Evolutionary conservation across 2,329 filamentous ascomycete species (phyloP).

Genomic region (Beauveria brongniartii): DNA sequence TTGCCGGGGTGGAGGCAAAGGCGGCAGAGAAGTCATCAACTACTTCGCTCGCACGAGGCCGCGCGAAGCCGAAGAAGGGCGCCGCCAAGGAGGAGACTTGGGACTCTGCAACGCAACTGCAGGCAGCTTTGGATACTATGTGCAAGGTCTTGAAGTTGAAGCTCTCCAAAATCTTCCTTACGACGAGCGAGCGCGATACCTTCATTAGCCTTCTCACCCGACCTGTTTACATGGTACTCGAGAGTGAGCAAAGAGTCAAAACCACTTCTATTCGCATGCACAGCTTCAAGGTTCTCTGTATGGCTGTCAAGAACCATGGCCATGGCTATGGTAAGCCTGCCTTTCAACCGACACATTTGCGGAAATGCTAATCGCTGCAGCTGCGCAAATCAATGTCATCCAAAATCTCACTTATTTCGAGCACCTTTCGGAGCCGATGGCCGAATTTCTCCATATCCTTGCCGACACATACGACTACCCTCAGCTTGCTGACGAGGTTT

Average conservation of each 20-base stretch:
- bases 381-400: constrained; percentile 94
- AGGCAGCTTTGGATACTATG: constrained; percentile 86
- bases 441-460: constrained; percentile 92
- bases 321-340: constrained; percentile 73
- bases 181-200: constrained; percentile 91
- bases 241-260: constrained; percentile 90
- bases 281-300: constrained; percentile 91
- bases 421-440: constrained; percentile 98
- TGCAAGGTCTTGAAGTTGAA: constrained; percentile 92
- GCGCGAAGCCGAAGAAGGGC: constrained; percentile 72
- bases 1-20: constrained; percentile 89
- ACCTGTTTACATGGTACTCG: constrained; percentile 86
- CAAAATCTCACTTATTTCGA: constrained; percentile 98
- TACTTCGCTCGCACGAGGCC: constrained; percentile 59
- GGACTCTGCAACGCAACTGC: constrained; percentile 84
- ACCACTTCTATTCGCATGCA: constrained; percentile 87
- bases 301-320: constrained; percentile 94
- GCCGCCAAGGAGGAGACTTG: constrained; percentile 71
- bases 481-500: constrained; percentile 85
- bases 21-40: constrained; percentile 76
- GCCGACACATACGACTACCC: constrained; percentile 97
- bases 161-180: constrained; percentile 85
- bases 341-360: neutral
- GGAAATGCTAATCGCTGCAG: constrained; percentile 38
- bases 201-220: constrained; percentile 88